phyloP scores from a whole-genome alignment of 2,329 filamentous ascomycete species.

The Calonectria hawksworthii region DNA sequence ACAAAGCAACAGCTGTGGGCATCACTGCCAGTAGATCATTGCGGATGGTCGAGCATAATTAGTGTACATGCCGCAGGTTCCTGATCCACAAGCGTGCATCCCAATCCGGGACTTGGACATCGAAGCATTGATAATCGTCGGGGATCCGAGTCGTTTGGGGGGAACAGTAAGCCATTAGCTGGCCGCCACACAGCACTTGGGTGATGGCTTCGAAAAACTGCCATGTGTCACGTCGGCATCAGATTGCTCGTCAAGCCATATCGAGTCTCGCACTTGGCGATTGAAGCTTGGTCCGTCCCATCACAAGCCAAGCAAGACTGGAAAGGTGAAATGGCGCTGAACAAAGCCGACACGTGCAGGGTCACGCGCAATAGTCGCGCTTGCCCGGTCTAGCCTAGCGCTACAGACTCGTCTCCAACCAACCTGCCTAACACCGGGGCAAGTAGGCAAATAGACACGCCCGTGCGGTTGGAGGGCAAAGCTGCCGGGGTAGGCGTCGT shows the following conservation, averaged over 20 bases:
- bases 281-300: neutral
- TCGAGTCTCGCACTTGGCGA: neutral
- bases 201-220: neutral
- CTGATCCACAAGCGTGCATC: conserved; percentile 24
- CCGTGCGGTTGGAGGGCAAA: conserved; percentile 10
- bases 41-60: conserved; percentile 9
- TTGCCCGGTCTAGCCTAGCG: conserved; percentile 16
- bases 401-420: neutral
- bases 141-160: neutral
- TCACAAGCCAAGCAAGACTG: neutral
- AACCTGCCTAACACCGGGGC: conserved; percentile 9
- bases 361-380: conserved; percentile 16
- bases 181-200: neutral
- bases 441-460: neutral
- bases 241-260: neutral
- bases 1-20: neutral
- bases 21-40: neutral
- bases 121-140: neutral
- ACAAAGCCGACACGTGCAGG: conserved; percentile 27
- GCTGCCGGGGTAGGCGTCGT: neutral
- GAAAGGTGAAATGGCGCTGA: neutral
- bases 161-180: neutral
- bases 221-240: conserved; percentile 24
- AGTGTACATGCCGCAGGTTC: conserved; percentile 11
- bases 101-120: conserved; percentile 17